Evolutionary conservation across 345 rosid species (phyloP).

Genomic region (Chamaenerion angustifolium): DNA sequence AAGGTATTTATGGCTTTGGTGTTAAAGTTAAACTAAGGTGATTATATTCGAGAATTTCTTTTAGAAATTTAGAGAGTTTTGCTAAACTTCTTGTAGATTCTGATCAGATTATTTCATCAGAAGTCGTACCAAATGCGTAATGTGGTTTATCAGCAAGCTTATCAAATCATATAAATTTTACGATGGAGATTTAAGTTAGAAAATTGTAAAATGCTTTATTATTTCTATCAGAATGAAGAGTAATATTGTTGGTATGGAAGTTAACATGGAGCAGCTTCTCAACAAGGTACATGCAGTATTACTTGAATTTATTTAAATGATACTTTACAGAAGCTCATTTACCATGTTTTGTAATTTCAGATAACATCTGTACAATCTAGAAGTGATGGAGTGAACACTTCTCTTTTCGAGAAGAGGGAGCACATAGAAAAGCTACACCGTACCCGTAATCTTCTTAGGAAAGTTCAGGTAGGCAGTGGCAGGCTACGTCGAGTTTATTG

Average conservation of each 20-base stretch:
- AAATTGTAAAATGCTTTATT: neutral
- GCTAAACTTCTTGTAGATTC: neutral
- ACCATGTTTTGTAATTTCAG: conserved; percentile 24
- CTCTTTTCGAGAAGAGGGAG: conserved; percentile 88
- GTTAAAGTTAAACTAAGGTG: neutral
- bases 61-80: neutral
- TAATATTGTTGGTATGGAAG: conserved; percentile 95
- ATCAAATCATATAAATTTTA: neutral
- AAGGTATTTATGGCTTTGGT: conserved; percentile 45
- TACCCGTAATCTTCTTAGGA: conserved; percentile 86
- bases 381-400: conserved; percentile 92
- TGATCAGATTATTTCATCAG: neutral
- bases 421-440: conserved; percentile 94
- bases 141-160: neutral
- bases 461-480: conserved; percentile 67
- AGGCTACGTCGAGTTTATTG: too few species aligned
- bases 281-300: conserved; percentile 38
- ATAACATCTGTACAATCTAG: conserved; percentile 91
- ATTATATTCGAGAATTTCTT: neutral
- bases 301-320: neutral
- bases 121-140: neutral
- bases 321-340: neutral
- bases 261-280: conserved; percentile 91
- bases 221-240: conserved; percentile 72
- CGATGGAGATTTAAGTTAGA: neutral